These are phyloP conservation scores for Wickerhamomyces rabaulensis DNA, from an alignment of 805 yeast species.

Conservation along the genomic window DNA sequence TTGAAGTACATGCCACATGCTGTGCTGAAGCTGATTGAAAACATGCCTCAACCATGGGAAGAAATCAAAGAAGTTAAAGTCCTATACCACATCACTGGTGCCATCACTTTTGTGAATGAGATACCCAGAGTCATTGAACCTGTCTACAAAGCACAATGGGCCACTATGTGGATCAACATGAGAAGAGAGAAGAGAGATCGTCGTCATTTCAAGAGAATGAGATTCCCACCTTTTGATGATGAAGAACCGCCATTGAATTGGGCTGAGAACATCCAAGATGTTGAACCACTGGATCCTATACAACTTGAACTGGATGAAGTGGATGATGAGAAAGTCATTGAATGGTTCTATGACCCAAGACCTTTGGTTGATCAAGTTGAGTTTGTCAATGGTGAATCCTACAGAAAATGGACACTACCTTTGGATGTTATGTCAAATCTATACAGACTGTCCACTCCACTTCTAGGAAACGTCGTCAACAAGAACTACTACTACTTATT, in stretches of 20 bases:
- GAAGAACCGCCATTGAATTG: conserved; percentile 91
- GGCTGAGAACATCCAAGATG: conserved; percentile 70
- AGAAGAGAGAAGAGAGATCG: conserved; percentile 90
- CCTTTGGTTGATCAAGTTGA: conserved; percentile 59
- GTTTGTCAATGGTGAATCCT: conserved; percentile 71
- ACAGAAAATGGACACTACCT: conserved; percentile 64
- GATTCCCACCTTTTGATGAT: conserved; percentile 95
- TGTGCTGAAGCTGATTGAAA: conserved; percentile 77
- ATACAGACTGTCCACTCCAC: conserved; percentile 64
- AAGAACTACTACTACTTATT: conserved; percentile 65
- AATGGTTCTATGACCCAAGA: conserved; percentile 77
- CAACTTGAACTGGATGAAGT: conserved; percentile 57
- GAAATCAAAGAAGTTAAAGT: conserved; percentile 78
- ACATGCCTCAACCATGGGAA: conserved; percentile 99
- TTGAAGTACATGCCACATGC: conserved; percentile 96
- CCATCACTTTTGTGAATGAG: conserved; percentile 92
- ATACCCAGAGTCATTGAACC: conserved; percentile 90
- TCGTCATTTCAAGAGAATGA: conserved; percentile 82
- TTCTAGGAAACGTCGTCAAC: conserved; percentile 46
- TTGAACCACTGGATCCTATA: conserved; percentile 70
- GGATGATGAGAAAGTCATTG: conserved; percentile 55
- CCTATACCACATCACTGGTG: conserved; percentile 86
- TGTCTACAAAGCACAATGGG: conserved; percentile 92
- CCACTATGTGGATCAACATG: conserved; percentile 89
- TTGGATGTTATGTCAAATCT: conserved; percentile 59